These are phyloP conservation scores for Hypoxylon sp. DNA, from an alignment of 2,329 filamentous ascomycete genomes.

Conservation along the genomic window DNA sequence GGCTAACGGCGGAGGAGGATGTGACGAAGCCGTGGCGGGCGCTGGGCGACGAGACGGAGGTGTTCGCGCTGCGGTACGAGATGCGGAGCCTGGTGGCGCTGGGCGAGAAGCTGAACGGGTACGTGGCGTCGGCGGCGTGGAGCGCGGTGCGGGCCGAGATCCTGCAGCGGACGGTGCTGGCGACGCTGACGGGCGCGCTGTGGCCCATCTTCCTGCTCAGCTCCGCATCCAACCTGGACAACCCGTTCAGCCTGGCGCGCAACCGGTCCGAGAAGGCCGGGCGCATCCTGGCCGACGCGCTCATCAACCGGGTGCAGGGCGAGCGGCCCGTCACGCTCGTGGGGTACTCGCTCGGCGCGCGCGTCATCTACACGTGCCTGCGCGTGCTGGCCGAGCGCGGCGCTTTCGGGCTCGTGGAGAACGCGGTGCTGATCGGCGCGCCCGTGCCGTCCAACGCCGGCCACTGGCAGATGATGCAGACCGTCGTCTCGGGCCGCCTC, in stretches of 20 bases:
- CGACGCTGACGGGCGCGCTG: conserved; percentile 71
- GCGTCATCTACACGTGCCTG: conserved; percentile 74
- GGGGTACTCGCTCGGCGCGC: conserved; percentile 71
- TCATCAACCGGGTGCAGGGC: conserved; percentile 73
- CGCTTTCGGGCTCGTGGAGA: conserved; percentile 74
- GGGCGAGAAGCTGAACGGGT: conserved; percentile 73
- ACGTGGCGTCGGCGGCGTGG: conserved; percentile 81
- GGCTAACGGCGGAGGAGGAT: conserved; percentile 79
- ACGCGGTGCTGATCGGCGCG: conserved; percentile 74
- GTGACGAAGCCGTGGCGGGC: conserved; percentile 82
- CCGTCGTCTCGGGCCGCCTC: conserved; percentile 80
- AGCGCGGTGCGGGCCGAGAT: conserved; percentile 76
- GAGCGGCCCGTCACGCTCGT: conserved; percentile 72
- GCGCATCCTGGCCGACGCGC: conserved; percentile 71
- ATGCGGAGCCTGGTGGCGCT: conserved; percentile 78
- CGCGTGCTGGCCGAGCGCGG: conserved; percentile 68
- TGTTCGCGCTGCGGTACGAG: conserved; percentile 87
- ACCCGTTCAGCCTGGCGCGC: conserved; percentile 80
- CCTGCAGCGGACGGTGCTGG: conserved; percentile 74
- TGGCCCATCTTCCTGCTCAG: conserved; percentile 75
- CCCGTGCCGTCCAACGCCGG: conserved; percentile 75
- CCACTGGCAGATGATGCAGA: conserved; percentile 79
- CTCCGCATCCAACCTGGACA: conserved; percentile 75
- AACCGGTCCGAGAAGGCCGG: conserved; percentile 83
- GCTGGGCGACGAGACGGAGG: conserved; percentile 74